phyloP scores from a whole-genome alignment of 2,329 filamentous ascomycete genomes.

The Fusarium sp. region DNA sequence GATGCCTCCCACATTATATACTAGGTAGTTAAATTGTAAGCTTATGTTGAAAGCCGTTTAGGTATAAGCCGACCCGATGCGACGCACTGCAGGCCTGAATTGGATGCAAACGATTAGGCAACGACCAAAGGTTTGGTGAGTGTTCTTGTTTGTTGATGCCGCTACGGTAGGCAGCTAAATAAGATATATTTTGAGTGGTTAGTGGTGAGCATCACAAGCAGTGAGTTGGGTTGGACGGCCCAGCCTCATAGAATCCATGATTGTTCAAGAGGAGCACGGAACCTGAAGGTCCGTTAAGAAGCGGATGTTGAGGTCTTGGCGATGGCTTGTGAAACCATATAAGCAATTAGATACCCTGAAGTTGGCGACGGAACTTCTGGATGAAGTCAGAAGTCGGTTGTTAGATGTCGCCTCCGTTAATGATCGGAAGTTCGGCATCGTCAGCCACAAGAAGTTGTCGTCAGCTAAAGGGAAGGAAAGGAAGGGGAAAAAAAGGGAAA shows the following conservation, averaged over 20 bases:
- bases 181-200: slow-evolving; percentile 47
- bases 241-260: neutral
- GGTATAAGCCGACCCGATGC: neutral
- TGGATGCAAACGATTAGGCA: slow-evolving; percentile 18
- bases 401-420: neutral
- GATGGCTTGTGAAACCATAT: neutral
- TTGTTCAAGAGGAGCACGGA: neutral
- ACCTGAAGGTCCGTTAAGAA: neutral
- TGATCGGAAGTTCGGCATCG: slow-evolving; percentile 29
- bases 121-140: neutral
- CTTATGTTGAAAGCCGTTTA: neutral
- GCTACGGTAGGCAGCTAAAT: slow-evolving; percentile 49
- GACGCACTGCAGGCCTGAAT: neutral
- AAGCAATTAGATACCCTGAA: neutral
- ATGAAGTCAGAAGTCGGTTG: neutral
- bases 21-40: neutral
- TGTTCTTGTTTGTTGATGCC: neutral
- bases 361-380: too few species aligned
- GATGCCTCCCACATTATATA: neutral
- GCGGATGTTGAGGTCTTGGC: neutral
- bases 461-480: slow-evolving; percentile 9
- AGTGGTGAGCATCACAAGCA: neutral
- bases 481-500: neutral
- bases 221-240: neutral
- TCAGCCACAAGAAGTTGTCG: slow-evolving; percentile 27